Percentiles rank a stretch among this genome's conserved stretches.
Evolutionary conservation across 1,139 yeast genomes (phyloP).

Genomic region (Saccharomyces hybrid): DNA sequence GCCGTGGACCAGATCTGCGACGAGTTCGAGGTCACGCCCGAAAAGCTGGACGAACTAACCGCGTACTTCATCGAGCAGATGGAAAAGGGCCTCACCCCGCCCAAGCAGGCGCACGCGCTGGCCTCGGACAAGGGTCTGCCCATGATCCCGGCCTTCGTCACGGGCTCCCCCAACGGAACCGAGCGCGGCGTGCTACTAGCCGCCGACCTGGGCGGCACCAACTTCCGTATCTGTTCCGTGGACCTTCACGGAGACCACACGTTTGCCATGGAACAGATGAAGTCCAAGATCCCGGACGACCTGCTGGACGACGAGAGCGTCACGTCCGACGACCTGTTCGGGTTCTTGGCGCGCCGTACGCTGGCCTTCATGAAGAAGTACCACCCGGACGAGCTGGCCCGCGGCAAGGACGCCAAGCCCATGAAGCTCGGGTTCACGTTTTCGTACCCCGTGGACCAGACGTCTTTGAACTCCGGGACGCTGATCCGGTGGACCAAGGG

Average conservation of each 20-base stretch:
- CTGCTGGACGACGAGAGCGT: constrained; percentile 45
- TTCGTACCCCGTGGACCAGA: constrained; percentile 85
- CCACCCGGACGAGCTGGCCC: constrained; percentile 40
- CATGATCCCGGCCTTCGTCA: constrained; percentile 83
- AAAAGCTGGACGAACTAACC: constrained; percentile 49
- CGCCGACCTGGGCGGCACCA: constrained; percentile 84
- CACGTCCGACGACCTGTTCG: constrained; percentile 52
- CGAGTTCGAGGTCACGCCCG: constrained; percentile 48
- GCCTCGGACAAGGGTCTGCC: constrained; percentile 50
- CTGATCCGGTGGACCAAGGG: constrained; percentile 95
- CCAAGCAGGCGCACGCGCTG: constrained; percentile 24
- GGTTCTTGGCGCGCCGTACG: constrained; percentile 62
- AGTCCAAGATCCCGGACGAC: constrained; percentile 64
- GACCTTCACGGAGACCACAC: constrained; percentile 72
- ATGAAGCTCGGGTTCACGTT: constrained; percentile 86
- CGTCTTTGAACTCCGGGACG: constrained; percentile 66
- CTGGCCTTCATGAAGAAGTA: constrained; percentile 53
- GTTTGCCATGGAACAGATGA: constrained; percentile 61
- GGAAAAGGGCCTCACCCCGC: constrained; percentile 45
- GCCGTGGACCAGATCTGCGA: constrained; percentile 43
- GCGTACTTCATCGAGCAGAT: constrained; percentile 55
- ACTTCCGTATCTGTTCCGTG: constrained; percentile 84
- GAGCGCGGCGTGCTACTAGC: constrained; percentile 75
- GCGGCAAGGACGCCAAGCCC: constrained; percentile 24
- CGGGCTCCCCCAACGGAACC: constrained; percentile 69